Evolutionary conservation across 1,139 yeast genomes (phyloP), one percentile per base, ranked within the genome.

Genomic region (Debaryomyces sp.): DNA sequence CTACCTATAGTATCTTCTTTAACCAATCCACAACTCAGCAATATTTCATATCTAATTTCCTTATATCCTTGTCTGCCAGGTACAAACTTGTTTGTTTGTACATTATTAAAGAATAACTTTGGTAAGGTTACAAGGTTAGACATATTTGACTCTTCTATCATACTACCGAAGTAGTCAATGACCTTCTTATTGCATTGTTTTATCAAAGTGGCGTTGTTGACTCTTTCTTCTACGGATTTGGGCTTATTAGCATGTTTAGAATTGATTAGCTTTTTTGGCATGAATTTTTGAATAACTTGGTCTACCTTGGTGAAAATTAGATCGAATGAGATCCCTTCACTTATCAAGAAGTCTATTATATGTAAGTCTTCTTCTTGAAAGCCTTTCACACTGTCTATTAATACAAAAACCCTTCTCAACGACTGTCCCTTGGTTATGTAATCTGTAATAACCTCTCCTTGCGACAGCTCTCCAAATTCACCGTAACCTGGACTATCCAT

Each of bases 401-500:
- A 67, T 7, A 91, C 59, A 56, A 80, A 88, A 0, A 84, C 85
- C 50, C 84, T 75, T 34, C 79, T 69, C 26, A 91, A 69, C 33
- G 75, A 78, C 39, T 71, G 64, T 45, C 95, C 71, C 15, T 77
- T 69, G 22, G 67, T 63, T 8, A 90, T 66, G 59, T 89, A 90
- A 35, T 82, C 81, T 55, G 83, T 61, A 1, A 87, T 87, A 42
- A 85, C 74, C 45, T 78, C 68, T 1, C 97, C 97, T 61, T 90
- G 96, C 52, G 73, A 67, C n/a, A 60, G 62, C 22, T 75, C 75
- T 2, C 85, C 91, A 56, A 73, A 80, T 22, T 67, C 73, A 2
- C 97, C 97, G 61, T 90, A 90, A 0, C 97, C 97, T 0, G 97
- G 97, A 34, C 90, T 81, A 62, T 90, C 97, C 1, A 90, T 79